These are phyloP conservation scores for Raphanus hybrid DNA, from an alignment of 441 rosid genomes.

Conservation along the genomic window DNA sequence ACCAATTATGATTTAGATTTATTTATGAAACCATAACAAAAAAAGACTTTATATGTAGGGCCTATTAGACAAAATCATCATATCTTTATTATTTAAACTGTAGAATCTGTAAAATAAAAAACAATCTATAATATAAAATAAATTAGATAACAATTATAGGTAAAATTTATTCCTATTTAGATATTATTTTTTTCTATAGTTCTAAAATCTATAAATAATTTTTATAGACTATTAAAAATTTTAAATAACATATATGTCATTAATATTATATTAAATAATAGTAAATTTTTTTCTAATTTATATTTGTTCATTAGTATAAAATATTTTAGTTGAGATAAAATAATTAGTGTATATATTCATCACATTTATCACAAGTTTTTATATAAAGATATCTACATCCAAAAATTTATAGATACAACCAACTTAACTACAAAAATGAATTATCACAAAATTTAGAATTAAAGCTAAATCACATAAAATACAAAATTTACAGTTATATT, in stretches of 20 bases:
- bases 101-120: neutral
- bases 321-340: neutral
- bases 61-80: neutral
- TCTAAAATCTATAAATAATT: too few species aligned
- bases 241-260: neutral
- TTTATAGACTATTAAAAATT: too few species aligned
- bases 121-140: too few species aligned
- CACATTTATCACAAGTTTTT: neutral
- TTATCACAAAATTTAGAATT: neutral
- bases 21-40: neutral
- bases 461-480: neutral
- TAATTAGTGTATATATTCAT: neutral
- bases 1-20: neutral
- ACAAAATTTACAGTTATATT: neutral
- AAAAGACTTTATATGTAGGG: neutral
- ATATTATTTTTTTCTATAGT: too few species aligned
- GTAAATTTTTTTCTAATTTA: too few species aligned
- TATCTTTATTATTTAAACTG: neutral
- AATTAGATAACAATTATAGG: neutral
- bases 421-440: neutral
- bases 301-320: too few species aligned
- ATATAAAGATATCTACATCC: neutral
- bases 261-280: too few species aligned
- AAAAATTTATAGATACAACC: neutral
- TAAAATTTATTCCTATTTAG: neutral